A percentile compares a stretch with the other conserved stretches of the same genome.
Evolutionary conservation across 1,284 basidiomycete genomes (phyloP).

Genomic region (Termitomyces sp.): DNA sequence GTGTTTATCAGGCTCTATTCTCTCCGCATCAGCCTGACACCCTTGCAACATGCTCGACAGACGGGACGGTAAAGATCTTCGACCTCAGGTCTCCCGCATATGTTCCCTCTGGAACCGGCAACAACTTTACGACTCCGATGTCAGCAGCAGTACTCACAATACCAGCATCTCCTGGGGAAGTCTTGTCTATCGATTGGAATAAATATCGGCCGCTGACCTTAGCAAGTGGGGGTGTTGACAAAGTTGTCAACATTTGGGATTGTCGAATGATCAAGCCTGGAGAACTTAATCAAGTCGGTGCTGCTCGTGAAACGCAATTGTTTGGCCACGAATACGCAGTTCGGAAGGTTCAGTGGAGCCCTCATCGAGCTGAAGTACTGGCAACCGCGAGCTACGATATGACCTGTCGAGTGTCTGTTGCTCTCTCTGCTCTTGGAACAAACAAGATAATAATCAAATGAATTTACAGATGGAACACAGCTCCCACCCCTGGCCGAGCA

Average conservation of each 20-base stretch:
- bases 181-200: constrained; percentile 88
- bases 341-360: constrained; percentile 76
- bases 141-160: constrained; percentile 64
- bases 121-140: constrained; percentile 55
- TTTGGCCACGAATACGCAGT: constrained; percentile 81
- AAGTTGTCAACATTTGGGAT: constrained; percentile 79
- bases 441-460: not conserved
- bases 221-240: constrained; percentile 81
- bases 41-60: constrained; percentile 80
- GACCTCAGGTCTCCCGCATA: constrained; percentile 60
- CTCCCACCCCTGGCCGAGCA: constrained; percentile 45
- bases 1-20: constrained; percentile 87
- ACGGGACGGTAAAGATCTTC: constrained; percentile 79
- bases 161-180: constrained; percentile 65
- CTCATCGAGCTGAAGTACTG: constrained; percentile 65
- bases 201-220: constrained; percentile 81
- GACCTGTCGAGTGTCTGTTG: constrained; percentile 83
- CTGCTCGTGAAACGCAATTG: constrained; percentile 61
- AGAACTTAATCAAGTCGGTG: constrained; percentile 54
- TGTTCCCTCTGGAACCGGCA: constrained; percentile 32
- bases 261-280: constrained; percentile 70
- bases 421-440: constrained; percentile 1
- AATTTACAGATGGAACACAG: constrained; percentile 55
- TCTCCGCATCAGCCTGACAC: constrained; percentile 86
- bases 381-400: constrained; percentile 93